Evolutionary conservation across 805 yeast species (phyloP).

Genomic region (Brettanomyces nanus): DNA sequence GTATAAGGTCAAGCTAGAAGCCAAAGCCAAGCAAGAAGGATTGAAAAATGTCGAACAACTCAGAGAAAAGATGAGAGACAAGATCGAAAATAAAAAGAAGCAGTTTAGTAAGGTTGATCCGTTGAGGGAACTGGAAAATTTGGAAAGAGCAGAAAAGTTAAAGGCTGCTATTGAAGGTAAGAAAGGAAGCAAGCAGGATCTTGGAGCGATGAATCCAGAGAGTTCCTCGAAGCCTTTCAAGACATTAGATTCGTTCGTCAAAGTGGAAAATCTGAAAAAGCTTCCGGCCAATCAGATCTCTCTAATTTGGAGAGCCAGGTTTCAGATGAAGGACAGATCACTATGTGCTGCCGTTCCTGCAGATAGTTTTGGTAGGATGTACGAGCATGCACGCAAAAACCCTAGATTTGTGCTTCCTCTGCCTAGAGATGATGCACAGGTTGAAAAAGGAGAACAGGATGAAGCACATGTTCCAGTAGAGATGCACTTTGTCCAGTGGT

Average conservation of each 20-base stretch:
- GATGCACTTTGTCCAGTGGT: slow-evolving; percentile 92
- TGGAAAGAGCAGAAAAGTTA: slow-evolving; percentile 19
- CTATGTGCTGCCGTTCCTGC: slow-evolving; percentile 58
- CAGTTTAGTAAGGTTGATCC: slow-evolving; percentile 63
- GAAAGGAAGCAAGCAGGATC: slow-evolving; percentile 22
- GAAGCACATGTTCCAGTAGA: slow-evolving; percentile 40
- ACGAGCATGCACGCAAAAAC: slow-evolving; percentile 56
- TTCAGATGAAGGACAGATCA: slow-evolving; percentile 48
- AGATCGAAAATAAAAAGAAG: slow-evolving; percentile 46
- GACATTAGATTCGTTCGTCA: slow-evolving; percentile 63
- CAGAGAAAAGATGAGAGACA: slow-evolving; percentile 51
- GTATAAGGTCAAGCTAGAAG: slow-evolving; percentile 34
- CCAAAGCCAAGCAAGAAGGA: slow-evolving; percentile 34
- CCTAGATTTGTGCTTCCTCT: slow-evolving; percentile 88
- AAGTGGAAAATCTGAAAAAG: slow-evolving; percentile 51
- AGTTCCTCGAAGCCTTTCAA: slow-evolving; percentile 47
- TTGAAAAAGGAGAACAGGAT: slow-evolving; percentile 23
- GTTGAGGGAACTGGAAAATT: slow-evolving; percentile 53
- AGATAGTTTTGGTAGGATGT: slow-evolving; percentile 54
- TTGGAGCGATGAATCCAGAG: slow-evolving; percentile 30
- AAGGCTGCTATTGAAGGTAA: slow-evolving; percentile 10
- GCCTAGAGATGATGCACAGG: slow-evolving; percentile 50
- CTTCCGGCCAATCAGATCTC: slow-evolving; percentile 61
- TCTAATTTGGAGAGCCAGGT: slow-evolving; percentile 83
- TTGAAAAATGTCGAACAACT: slow-evolving; percentile 47